These are phyloP conservation scores for Puccinellia tenuiflora DNA, from an alignment of 176 grass and related monocot genomes.

Conservation along the genomic window DNA sequence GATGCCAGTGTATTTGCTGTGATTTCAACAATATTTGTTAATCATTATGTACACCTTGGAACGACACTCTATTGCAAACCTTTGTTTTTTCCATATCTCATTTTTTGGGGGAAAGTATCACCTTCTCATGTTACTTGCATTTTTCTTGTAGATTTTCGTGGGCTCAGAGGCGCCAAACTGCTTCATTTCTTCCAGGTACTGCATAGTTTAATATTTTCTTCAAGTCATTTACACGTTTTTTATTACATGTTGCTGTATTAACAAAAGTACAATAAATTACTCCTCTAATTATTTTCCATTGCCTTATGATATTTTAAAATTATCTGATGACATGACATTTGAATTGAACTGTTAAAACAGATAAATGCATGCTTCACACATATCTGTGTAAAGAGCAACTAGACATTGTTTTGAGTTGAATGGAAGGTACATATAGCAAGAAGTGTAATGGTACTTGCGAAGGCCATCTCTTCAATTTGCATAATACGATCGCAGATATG, in stretches of 20 bases:
- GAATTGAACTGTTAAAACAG: not conserved
- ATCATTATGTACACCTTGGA: not conserved
- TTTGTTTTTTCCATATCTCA: not conserved
- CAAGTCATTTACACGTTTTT: not conserved
- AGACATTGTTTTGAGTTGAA: not conserved
- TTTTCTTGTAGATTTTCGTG: conserved; percentile 50
- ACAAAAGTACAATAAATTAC: not conserved
- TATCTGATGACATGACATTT: not conserved
- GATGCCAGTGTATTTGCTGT: not conserved
- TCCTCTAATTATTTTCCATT: not conserved
- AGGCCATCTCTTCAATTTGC: not conserved
- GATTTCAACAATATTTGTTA: not conserved
- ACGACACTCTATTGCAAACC: not conserved
- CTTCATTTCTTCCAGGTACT: conserved; percentile 52
- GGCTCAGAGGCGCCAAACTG: conserved; percentile 50
- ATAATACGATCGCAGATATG: not conserved
- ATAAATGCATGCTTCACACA: not conserved
- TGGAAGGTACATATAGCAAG: not conserved
- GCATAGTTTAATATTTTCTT: not conserved
- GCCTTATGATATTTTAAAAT: not conserved
- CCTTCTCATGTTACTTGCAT: not conserved
- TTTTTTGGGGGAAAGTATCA: not conserved
- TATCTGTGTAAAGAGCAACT: not conserved
- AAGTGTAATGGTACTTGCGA: not conserved
- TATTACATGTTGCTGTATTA: not conserved